Conservation (phyloP, 352 stramenopile genomes). For the Phytophthora pseudosyringae region DNA sequence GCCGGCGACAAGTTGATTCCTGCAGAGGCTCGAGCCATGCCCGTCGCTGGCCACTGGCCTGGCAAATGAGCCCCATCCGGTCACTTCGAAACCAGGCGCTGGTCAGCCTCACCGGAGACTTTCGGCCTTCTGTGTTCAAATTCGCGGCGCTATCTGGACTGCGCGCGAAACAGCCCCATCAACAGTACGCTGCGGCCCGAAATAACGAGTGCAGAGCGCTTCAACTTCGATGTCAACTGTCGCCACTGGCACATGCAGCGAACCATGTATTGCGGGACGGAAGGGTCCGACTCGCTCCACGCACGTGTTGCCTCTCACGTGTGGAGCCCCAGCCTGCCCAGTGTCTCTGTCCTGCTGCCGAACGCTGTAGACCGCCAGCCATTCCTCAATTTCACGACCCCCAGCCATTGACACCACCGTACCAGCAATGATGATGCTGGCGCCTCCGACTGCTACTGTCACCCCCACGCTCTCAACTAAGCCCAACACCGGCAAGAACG, state of each 20-base stretch:
- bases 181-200: slow-evolving; percentile 3
- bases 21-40: slow-evolving; percentile 10
- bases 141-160: slow-evolving; percentile 38
- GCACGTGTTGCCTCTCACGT: slow-evolving; percentile 14
- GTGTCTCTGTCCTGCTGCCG: slow-evolving; percentile 17
- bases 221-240: slow-evolving; percentile 16
- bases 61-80: slow-evolving; percentile 36
- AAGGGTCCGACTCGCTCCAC: slow-evolving; percentile 17
- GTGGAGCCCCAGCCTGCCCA: slow-evolving; percentile 19
- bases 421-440: slow-evolving; percentile 16
- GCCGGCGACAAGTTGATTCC: slow-evolving; percentile 22
- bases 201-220: slow-evolving; percentile 19
- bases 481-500: slow-evolving; percentile 1
- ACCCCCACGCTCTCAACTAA: slow-evolving; percentile 12
- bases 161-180: slow-evolving; percentile 11
- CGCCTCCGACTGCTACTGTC: slow-evolving; percentile 15
- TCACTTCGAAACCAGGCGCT: slow-evolving; percentile 32
- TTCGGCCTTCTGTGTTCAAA: slow-evolving; percentile 30
- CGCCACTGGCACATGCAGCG: background rate
- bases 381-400: slow-evolving; percentile 35
- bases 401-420: slow-evolving; percentile 14
- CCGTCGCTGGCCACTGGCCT: slow-evolving; percentile 30
- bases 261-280: slow-evolving; percentile 18
- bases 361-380: slow-evolving; percentile 4
- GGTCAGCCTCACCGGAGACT: slow-evolving; percentile 28